Conservation (phyloP, 768 basidiomycete species). For the Boletus fagicola region DNA sequence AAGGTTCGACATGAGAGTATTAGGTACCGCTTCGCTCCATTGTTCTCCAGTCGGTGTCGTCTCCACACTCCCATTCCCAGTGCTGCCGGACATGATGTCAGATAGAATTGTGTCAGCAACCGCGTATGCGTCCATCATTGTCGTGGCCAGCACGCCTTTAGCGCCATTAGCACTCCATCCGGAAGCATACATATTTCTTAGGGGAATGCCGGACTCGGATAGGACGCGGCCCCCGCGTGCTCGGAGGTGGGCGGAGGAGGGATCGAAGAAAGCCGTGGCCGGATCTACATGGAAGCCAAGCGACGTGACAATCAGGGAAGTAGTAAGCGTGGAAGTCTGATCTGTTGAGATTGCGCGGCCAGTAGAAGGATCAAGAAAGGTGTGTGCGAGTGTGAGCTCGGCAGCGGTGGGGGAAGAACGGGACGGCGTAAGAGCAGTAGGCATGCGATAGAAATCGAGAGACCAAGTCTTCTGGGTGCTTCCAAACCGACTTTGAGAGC, state of each 20-base stretch:
- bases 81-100: constrained; percentile 43
- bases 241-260: constrained; percentile 54
- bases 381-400: constrained; percentile 60
- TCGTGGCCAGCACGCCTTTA: constrained; percentile 84
- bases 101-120: constrained; percentile 69
- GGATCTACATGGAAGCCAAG: constrained; percentile 83
- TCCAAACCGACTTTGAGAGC: constrained; percentile 51
- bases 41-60: constrained; percentile 8
- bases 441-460: constrained; percentile 78
- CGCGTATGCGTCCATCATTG: constrained; percentile 89
- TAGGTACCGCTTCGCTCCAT: neutral
- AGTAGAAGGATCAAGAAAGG: constrained; percentile 49
- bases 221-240: constrained; percentile 50
- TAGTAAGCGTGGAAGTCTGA: constrained; percentile 47
- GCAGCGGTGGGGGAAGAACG: constrained; percentile 25
- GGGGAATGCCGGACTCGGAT: constrained; percentile 34
- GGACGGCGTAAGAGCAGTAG: constrained; percentile 43
- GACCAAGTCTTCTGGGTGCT: constrained; percentile 70
- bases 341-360: constrained; percentile 55
- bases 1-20: constrained; percentile 34
- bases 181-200: constrained; percentile 78
- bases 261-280: constrained; percentile 56
- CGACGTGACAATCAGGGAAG: constrained; percentile 82
- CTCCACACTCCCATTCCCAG: constrained; percentile 18
- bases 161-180: constrained; percentile 95